Base-by-base conservation (phyloP, 805 yeast species). In the Candida germanica region DNA sequence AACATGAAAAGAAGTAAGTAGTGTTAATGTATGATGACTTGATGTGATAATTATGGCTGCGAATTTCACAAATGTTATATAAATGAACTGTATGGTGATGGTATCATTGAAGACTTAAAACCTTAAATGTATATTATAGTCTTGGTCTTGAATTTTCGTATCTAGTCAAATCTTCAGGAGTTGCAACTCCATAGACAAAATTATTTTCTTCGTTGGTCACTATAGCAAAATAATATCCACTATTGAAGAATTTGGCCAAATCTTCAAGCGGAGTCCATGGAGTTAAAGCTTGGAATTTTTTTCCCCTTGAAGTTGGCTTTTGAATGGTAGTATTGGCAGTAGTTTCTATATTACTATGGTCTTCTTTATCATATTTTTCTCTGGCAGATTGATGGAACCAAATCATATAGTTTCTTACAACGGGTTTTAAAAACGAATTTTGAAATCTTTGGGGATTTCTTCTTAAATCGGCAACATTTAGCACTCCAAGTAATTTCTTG, bases 181-280 rank as follows among this genome's bases (percentile, higher is more conserved):
- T 75, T 19, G 78, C 81, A 12, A 77, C 80, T 4, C 80, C 83
- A 36, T 77, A 66, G 8, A 77, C 80, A 50, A 75, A 69, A 43
- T 64, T 64, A 4, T 77, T 70, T 31, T 67, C 67, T 17, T 54
- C 67, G 43, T 76, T 79, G 29, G 82, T 75, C 32, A 77, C 60
- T n/a, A 76, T 75, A 3, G 81, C 82, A 49, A 77, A 74, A 43
- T 65, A 74, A 41, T 68, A 59, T 12, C 75, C 79, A 14, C 53
- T 39, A 37, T 61, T 66, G 52, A 77, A 76, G 44, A 77, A 77
- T 23, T 43, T 49, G 14, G 76, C 77, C 44, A 77, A 66, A 1
- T 68, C 65, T 47, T 77, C 82, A 44, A 77, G 60, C 9, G 80
- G 75, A 3, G 79, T 70, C 42, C 64, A 57, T 0, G 81, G 81